These are phyloP conservation scores for Monosporascus sp. DNA, from an alignment of 2,329 filamentous ascomycete species.

Conservation along the genomic window DNA sequence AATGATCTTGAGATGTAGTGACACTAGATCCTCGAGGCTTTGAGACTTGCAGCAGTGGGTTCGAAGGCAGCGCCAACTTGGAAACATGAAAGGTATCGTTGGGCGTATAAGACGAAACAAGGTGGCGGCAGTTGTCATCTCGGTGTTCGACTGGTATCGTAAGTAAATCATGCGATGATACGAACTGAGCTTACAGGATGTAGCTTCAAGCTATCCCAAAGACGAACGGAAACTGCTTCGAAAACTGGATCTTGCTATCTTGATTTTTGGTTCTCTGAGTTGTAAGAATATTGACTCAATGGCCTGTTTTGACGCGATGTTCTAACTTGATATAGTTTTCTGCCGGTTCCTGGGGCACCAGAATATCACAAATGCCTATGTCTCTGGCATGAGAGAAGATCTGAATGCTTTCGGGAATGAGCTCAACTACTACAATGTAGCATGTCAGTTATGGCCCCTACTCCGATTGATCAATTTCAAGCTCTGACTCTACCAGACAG, in stretches of 20 bases:
- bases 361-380: slow-evolving; percentile 15
- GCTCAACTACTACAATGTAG: slow-evolving; percentile 1
- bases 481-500: slow-evolving; percentile 25
- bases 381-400: slow-evolving; percentile 22
- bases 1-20: no score
- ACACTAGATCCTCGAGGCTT: no score
- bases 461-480: no score
- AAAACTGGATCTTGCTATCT: slow-evolving; percentile 19
- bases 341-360: no score
- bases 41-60: no score
- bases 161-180: slow-evolving; percentile 1
- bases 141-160: slow-evolving; percentile 27
- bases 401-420: slow-evolving; percentile 20
- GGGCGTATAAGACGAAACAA: slow-evolving; percentile 14
- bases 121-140: slow-evolving; percentile 19
- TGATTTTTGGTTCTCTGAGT: no score
- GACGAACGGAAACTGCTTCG: slow-evolving; percentile 14
- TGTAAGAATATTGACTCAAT: slow-evolving; percentile 4
- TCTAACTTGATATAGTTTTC: no score
- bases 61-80: no score
- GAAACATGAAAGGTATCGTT: slow-evolving; percentile 1
- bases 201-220: slow-evolving; percentile 20
- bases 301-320: no score
- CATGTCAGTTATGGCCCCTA: neutral
- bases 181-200: neutral